These are phyloP conservation scores for Paramecium pentaurelia DNA, from an alignment of 73 alveolate species.

Conservation along the genomic window DNA sequence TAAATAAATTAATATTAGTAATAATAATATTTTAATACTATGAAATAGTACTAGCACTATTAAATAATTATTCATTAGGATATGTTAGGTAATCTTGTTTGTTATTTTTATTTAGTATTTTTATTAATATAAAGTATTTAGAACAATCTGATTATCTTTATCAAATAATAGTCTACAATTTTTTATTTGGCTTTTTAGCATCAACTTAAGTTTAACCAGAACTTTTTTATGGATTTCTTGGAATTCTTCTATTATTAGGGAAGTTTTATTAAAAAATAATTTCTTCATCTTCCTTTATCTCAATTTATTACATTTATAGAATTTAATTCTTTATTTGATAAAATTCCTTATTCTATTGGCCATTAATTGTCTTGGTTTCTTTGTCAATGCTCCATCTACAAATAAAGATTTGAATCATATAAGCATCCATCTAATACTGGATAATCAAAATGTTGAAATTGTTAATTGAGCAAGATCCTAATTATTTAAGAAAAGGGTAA, in stretches of 20 bases:
- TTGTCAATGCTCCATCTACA: conserved; percentile 18
- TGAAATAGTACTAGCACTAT: neutral
- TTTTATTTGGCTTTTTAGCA: neutral
- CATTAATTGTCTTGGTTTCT: neutral
- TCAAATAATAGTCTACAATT: neutral
- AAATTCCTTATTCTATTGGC: conserved; percentile 4
- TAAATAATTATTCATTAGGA: neutral
- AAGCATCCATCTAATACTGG: conserved; percentile 8
- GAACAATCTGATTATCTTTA: neutral
- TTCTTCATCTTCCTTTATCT: neutral
- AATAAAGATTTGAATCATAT: neutral
- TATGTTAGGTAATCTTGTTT: neutral
- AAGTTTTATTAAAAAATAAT: neutral
- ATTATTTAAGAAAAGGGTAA: neutral
- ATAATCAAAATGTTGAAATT: too few species aligned
- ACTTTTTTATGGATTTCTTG: neutral
- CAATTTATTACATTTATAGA: neutral
- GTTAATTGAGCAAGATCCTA: neutral
- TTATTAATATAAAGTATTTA: neutral
- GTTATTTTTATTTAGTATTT: neutral
- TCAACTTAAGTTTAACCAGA: neutral
- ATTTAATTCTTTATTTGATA: neutral
- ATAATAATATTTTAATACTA: neutral
- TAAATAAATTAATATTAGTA: neutral
- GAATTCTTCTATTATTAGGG: neutral